These are phyloP conservation scores for Cardamine occulta DNA, from an alignment of 345 rosid genomes.

Conservation along the genomic window DNA sequence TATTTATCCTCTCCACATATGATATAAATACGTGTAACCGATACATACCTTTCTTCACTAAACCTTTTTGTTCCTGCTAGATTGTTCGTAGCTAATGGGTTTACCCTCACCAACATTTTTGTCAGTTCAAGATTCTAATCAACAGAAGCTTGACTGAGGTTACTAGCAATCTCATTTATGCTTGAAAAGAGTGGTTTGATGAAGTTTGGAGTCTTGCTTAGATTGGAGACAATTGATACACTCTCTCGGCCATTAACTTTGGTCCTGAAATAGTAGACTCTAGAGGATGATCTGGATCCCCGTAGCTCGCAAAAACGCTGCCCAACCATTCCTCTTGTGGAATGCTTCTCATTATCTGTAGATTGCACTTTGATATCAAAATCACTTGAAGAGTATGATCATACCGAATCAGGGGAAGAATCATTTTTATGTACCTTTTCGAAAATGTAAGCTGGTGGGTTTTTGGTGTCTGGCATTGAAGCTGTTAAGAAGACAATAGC, in stretches of 20 bases:
- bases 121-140: constrained; percentile 46
- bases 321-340: constrained; percentile 13
- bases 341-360: neutral
- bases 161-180: neutral
- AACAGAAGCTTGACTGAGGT: neutral
- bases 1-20: constrained; percentile 41
- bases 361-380: neutral
- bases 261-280: constrained; percentile 18
- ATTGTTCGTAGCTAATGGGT: constrained; percentile 33
- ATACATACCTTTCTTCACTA: constrained; percentile 33
- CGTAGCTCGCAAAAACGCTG: constrained; percentile 10
- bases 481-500: no score
- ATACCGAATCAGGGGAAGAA: neutral
- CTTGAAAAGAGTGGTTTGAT: neutral
- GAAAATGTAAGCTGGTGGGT: no score
- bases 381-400: neutral
- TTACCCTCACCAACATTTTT: constrained; percentile 38
- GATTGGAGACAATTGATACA: constrained; percentile 34
- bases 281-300: constrained; percentile 15
- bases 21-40: constrained; percentile 35
- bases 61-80: constrained; percentile 24
- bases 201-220: constrained; percentile 34
- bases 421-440: no score
- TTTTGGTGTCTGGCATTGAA: no score
- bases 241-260: constrained; percentile 22